Evolutionary conservation across 2,329 filamentous ascomycete species (phyloP), one percentile per base, ranked within the genome.

Genomic region (Didymella sp.): DNA sequence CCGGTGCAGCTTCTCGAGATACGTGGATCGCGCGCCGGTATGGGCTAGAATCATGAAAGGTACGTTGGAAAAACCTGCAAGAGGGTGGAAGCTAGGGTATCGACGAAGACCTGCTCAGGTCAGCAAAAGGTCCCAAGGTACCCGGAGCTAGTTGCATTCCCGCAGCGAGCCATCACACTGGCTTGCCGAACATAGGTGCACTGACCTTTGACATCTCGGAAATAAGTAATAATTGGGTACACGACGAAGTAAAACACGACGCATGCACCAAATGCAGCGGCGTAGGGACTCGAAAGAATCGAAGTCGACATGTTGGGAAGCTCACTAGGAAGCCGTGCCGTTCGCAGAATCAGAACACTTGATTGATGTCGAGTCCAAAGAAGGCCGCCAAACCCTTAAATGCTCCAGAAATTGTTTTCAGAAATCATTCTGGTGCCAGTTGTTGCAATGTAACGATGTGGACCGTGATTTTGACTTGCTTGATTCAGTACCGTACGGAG

Each of bases 21-120:
- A 71, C 12, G 69, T 71, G 1, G 80, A 82, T 13, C 81, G 78
- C 56, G 78, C 78, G 0, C 77, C 79, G 11, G 72, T 68, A 15
- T 76, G 75, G 1, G 81, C 78, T 17, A 81, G 71, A 4, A 79
- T 58, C 73, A 81, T 80, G 64, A 81, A 84, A 1, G 79, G 76
- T 2, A 84, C 61, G 42, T 78, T 76, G 7, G 79, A 79, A 22
- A 83, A 74, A 7, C 80, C 81, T 0, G 81, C 79, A 12, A 82
- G 71, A 4, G 75, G 66, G 27, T 76, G 76, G 58, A 83, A 70
- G 55, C 79, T 81, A 11, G 80, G 80, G 53, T 81, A 84, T 65
- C 77, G 78, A 22, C 82, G 78, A 13, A 84, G 75, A 15, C 80
- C 69, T 70, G 30, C 9, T 11, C 19, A 2, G 4, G 15, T 57